phyloP scores from a whole-genome alignment of 2,329 filamentous ascomycete genomes.

The Bretziella fagacearum region DNA sequence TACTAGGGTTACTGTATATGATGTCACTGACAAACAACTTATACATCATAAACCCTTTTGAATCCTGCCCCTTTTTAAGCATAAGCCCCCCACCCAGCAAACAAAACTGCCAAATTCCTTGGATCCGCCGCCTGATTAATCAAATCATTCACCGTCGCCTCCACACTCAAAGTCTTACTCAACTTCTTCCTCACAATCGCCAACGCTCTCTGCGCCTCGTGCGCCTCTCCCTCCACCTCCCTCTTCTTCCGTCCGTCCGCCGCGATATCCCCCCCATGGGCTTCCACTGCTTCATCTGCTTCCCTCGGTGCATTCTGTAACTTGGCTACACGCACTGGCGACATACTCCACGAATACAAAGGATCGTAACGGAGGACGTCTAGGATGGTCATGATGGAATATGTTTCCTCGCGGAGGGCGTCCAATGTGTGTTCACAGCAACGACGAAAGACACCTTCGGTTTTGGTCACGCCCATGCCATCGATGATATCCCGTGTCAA shows the following conservation, averaged over 20 bases:
- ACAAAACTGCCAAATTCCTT: slow-evolving; percentile 77
- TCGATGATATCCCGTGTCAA: slow-evolving; percentile 89
- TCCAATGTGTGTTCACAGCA: slow-evolving; percentile 97
- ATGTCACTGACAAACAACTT: not conserved
- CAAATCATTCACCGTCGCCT: slow-evolving; percentile 87
- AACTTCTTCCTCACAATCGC: slow-evolving; percentile 93
- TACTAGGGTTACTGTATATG: too few species aligned
- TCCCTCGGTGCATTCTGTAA: slow-evolving; percentile 34
- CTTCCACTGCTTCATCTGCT: slow-evolving; percentile 24
- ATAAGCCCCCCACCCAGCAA: slow-evolving; percentile 41
- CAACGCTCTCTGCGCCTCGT: slow-evolving; percentile 78
- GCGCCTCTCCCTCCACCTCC: slow-evolving; percentile 31
- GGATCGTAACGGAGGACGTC: slow-evolving; percentile 98
- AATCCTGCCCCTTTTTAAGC: slow-evolving; percentile 20
- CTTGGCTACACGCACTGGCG: slow-evolving; percentile 47
- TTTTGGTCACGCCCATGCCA: slow-evolving; percentile 88
- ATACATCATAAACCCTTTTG: not conserved
- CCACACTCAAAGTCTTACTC: slow-evolving; percentile 81
- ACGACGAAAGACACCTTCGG: slow-evolving; percentile 90
- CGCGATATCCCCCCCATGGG: slow-evolving; percentile 9
- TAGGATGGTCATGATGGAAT: slow-evolving; percentile 95
- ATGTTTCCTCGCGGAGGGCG: slow-evolving; percentile 82
- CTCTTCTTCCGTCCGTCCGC: slow-evolving; percentile 12
- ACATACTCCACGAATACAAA: slow-evolving; percentile 87
- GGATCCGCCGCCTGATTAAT: slow-evolving; percentile 95